A percentile compares a stretch with the other conserved stretches of the same genome.
Conservation (phyloP, 352 stramenopile genomes). For the Phytophthora agathidicida region DNA sequence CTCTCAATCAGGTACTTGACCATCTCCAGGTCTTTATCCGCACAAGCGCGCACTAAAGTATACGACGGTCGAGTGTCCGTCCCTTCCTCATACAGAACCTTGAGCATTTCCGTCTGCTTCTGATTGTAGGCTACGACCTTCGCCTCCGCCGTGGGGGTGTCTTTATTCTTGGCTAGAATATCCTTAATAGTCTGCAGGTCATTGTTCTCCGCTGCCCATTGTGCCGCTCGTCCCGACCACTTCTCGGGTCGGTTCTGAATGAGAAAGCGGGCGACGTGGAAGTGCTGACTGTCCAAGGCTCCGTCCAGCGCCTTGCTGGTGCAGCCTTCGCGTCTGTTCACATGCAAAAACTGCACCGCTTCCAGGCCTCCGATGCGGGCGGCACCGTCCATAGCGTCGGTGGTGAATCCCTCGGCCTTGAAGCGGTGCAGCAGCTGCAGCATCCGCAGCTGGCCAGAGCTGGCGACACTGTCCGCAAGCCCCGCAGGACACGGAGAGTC, state of each 20-base stretch:
- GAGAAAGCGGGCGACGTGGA: constrained; percentile 52
- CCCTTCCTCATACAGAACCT: constrained; percentile 59
- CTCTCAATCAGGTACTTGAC: constrained; percentile 49
- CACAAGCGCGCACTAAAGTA: constrained; percentile 49
- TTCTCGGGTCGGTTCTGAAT: constrained; percentile 48
- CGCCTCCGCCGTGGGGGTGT: constrained; percentile 41
- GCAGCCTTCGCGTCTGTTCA: constrained; percentile 54
- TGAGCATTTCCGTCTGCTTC: constrained; percentile 52
- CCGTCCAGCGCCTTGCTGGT: constrained; percentile 35
- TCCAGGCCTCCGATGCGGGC: constrained; percentile 40
- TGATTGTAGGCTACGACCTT: constrained; percentile 53
- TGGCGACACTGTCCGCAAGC: constrained; percentile 46
- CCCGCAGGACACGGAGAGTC: constrained; percentile 27
- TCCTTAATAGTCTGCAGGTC: constrained; percentile 37
- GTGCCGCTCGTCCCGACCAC: constrained; percentile 41
- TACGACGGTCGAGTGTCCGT: constrained; percentile 43
- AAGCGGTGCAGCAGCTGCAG: constrained; percentile 51
- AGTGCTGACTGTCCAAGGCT: constrained; percentile 41
- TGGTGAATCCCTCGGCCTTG: constrained; percentile 36
- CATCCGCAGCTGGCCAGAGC: constrained; percentile 36
- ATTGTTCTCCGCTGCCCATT: constrained; percentile 46
- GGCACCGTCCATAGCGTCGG: constrained; percentile 50
- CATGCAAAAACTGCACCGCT: constrained; percentile 58
- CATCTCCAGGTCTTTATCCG: constrained; percentile 52
- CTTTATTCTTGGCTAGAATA: constrained; percentile 41